Evolutionary conservation across 768 basidiomycete species (phyloP).

Genomic region (Auricularia sp.): DNA sequence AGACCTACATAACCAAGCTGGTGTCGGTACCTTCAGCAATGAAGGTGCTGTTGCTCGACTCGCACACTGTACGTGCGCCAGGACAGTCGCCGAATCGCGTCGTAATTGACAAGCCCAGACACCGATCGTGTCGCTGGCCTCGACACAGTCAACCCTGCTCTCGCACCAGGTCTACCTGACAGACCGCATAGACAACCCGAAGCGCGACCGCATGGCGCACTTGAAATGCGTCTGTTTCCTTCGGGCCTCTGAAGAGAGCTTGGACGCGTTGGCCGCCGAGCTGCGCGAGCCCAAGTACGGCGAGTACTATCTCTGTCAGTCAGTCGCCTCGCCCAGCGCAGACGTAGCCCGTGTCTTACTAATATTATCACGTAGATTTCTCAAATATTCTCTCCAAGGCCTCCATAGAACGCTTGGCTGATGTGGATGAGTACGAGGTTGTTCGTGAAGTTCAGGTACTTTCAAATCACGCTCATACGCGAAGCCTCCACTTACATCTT

Average conservation of each 20-base stretch:
- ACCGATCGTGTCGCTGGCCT: constrained; percentile 88
- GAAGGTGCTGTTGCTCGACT: constrained; percentile 92
- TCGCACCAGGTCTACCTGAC: constrained; percentile 97
- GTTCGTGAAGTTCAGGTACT: constrained; percentile 91
- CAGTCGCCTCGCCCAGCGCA: constrained; percentile 14
- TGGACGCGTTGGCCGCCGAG: constrained; percentile 75
- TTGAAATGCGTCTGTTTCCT: constrained; percentile 97
- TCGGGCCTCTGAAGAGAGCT: constrained; percentile 68
- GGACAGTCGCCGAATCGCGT: neutral
- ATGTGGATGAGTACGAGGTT: constrained; percentile 92
- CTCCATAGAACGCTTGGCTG: constrained; percentile 84
- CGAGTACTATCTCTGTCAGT: constrained; percentile 99
- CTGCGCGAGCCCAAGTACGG: constrained; percentile 87
- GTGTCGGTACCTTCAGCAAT: constrained; percentile 77
- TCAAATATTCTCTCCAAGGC: constrained; percentile 87
- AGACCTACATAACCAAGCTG: constrained; percentile 86
- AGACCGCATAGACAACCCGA: constrained; percentile 91
- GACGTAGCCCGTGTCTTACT: neutral
- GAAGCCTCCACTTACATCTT: neutral
- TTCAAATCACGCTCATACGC: neutral
- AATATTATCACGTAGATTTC: constrained; percentile 53
- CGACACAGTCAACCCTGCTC: constrained; percentile 86
- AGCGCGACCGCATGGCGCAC: constrained; percentile 85
- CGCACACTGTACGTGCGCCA: constrained; percentile 65
- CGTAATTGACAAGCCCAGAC: constrained; percentile 42